Evolutionary conservation across 1,284 basidiomycete species (phyloP), one percentile per base, ranked within the genome.

Genomic region (Ustilago loliicola): DNA sequence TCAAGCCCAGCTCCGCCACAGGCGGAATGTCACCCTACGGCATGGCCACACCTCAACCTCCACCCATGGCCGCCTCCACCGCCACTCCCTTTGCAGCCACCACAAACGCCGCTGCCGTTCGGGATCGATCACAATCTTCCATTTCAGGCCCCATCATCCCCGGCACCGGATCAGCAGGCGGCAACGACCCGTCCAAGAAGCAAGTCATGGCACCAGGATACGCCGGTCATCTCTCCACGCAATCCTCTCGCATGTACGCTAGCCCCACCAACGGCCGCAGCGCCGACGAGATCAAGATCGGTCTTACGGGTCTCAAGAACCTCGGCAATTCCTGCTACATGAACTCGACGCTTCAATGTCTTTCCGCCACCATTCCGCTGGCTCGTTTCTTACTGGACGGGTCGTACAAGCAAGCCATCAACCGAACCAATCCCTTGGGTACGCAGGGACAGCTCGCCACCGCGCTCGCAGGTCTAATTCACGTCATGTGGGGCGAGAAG

Each of bases 401-500:
- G 1, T 90, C 92, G 42, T 98, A 94, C 91, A 93, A 91, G 87
- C 90, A 87, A 76, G 94, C 93, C 3, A 92, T 99, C 82, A 99
- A 99, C 85, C 90, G 91, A 85, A 86, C 91, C 61, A 98, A 99
- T 86, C 91, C 92, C 1, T 87, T 98, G 56, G 96, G 96, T 2
- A 95, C 94, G 0, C 93, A 95, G 83, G 97, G 97, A 0, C 90
- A 90, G 34, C 88, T 99, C 17, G 93, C 94, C 1, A 89, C 89
- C 30, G 92, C 94, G 5, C 96, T 98, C 85, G 93, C 95, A 1
- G 90, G 90, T 74, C 89, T 98, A 56, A 87, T 99, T 61, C 91
- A 92, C 56, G 92, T 94, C 17, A 91, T 99, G 88, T 97, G 96
- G 93, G 91, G 92, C 69, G 93, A 93, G 53, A 93, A 94, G 80